A percentile compares a stretch with the other conserved stretches of the same genome.
Evolutionary conservation across 1,284 basidiomycete genomes (phyloP).

Genomic region (Anthracocystis panici-leucophaei): DNA sequence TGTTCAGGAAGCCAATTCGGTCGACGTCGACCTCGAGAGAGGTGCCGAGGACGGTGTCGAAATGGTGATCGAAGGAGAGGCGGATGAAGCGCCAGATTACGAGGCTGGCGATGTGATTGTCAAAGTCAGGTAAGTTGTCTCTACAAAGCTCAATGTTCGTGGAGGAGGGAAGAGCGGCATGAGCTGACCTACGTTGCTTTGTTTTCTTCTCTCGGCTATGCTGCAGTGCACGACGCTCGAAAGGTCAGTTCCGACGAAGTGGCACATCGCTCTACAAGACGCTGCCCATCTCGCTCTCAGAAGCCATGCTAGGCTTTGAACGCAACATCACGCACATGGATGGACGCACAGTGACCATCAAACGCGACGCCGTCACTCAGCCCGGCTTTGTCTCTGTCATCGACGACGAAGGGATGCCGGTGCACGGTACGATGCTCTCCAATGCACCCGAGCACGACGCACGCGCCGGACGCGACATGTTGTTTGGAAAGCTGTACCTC

Average conservation of each 20-base stretch:
- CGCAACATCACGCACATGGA: slow-evolving; percentile 64
- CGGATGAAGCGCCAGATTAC: slow-evolving; percentile 64
- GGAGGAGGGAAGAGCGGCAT: neutral
- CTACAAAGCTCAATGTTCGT: neutral
- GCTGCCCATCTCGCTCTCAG: slow-evolving; percentile 58
- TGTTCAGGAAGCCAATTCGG: slow-evolving; percentile 53
- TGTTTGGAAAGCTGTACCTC: slow-evolving; percentile 64
- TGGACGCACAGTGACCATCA: slow-evolving; percentile 55
- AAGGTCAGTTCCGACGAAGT: slow-evolving; percentile 60
- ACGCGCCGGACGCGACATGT: slow-evolving; percentile 34
- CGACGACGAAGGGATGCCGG: slow-evolving; percentile 64
- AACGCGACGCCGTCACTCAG: slow-evolving; percentile 60
- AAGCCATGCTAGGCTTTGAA: slow-evolving; percentile 66
- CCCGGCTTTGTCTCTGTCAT: slow-evolving; percentile 58
- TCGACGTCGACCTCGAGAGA: slow-evolving; percentile 64
- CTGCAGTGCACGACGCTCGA: slow-evolving; percentile 33
- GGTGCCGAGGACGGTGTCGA: slow-evolving; percentile 63
- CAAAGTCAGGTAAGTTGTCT: slow-evolving; percentile 47
- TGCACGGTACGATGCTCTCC: slow-evolving; percentile 41
- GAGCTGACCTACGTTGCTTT: neutral
- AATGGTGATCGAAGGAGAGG: slow-evolving; percentile 62
- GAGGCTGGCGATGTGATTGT: slow-evolving; percentile 67
- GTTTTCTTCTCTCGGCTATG: neutral
- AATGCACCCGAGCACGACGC: slow-evolving; percentile 38
- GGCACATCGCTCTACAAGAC: slow-evolving; percentile 64